A percentile compares a stretch with the other conserved stretches of the same genome.
These are phyloP conservation scores for Brettanomyces anomalus DNA, from an alignment of 805 yeast genomes.

Conservation along the genomic window DNA sequence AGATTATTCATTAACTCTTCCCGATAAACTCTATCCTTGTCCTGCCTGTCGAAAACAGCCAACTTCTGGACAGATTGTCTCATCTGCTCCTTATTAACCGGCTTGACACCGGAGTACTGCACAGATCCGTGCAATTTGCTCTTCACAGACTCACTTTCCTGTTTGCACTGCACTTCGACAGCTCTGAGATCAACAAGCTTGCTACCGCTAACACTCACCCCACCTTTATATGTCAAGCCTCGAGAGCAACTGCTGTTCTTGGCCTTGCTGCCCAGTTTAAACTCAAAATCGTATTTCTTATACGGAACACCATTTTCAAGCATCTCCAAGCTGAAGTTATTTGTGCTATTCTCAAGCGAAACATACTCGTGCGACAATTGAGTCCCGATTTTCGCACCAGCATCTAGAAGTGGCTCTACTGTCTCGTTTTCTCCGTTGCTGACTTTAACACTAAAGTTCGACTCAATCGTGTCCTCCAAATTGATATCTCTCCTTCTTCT, in stretches of 20 bases:
- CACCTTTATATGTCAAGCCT: neutral
- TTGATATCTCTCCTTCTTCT: constrained; percentile 53
- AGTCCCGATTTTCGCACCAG: no score
- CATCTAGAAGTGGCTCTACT: no score
- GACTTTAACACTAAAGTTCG: neutral
- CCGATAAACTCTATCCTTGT: constrained; percentile 40
- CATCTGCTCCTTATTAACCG: constrained; percentile 18
- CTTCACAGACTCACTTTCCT: neutral
- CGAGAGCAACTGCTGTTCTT: neutral
- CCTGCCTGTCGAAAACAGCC: constrained; percentile 42
- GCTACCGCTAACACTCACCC: neutral
- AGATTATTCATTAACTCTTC: constrained; percentile 59
- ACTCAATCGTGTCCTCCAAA: neutral
- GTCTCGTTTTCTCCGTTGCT: no score
- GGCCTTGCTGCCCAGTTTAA: neutral
- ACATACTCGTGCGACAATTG: no score
- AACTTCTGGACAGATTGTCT: constrained; percentile 39
- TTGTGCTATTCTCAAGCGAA: no score
- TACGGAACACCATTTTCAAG: neutral
- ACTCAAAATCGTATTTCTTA: neutral
- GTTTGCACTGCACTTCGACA: neutral
- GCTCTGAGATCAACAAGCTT: neutral
- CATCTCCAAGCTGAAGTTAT: no score
- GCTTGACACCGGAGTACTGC: neutral
- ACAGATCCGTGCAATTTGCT: neutral